Evolutionary conservation across 108 stramenopile species (phyloP), one percentile per base, ranked within the genome.

Genomic region (Skeletonema costatum): DNA sequence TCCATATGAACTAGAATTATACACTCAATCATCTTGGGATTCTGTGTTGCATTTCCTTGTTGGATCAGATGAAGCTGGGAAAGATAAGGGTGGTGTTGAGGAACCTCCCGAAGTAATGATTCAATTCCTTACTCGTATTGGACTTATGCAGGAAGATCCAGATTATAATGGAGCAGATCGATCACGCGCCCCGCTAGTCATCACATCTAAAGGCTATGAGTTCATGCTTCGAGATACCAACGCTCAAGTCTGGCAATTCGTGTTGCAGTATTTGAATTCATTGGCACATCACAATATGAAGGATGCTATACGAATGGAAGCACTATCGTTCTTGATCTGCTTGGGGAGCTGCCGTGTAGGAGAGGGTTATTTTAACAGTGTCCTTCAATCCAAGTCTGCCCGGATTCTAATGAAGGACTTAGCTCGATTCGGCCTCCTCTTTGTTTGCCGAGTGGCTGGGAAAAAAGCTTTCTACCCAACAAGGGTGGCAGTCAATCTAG

Each of bases 161-260:
- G 93, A 95, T 58, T 92, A 86, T 67, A 82, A 67, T 25, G 90
- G 90, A 4, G 63, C 50, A 29, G 81, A 88, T 69, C 66, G 60
- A 29, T 68, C 62, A 21, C 80, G 85, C 21, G 90, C 94, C 2
- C 94, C 93, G 3, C 66, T 93, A 39, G 90, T 95, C n/a, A 95
- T 95, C 66, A 91, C 92, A 5, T 84, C 89, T 30, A 87, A 89
- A 70, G 94, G 94, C 29, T 95, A 95, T 70, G 94, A 95, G 66
- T 95, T 95, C 61, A 92, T 95, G 94, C 70, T 95, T 30, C 85
- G 87, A 51, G 94, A 95, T 63, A 86, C 80, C 31, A 73, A 87
- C 29, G 87, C 89, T 19, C 94, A 95, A 75, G 90, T 93, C 0
- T 95, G 94, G 94, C 94, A 92, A 66, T 92, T 95, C 72, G 81